phyloP scores from a whole-genome alignment of 2,329 filamentous ascomycete species.

The Talaromyces piceae region DNA sequence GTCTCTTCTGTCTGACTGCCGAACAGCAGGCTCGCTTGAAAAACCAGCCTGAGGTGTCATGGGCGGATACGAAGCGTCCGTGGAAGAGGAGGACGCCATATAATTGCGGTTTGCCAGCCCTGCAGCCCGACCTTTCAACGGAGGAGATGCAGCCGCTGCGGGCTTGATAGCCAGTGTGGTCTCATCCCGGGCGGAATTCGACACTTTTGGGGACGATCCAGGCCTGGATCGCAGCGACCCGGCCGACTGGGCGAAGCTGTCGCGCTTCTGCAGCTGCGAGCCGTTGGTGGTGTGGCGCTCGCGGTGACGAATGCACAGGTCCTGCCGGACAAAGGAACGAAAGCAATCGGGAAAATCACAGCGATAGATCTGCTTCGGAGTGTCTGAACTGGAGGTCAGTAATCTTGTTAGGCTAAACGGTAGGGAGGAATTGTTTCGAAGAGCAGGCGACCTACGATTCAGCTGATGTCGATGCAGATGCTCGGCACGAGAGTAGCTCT shows the following conservation, averaged over 20 bases:
- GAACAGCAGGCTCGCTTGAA: constrained; percentile 17
- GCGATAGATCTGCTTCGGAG: constrained; percentile 87
- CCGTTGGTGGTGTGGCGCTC: constrained; percentile 66
- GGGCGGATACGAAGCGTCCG: constrained; percentile 21
- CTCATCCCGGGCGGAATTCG: constrained; percentile 17
- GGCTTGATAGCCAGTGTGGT: constrained; percentile 7
- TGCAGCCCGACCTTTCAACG: constrained; percentile 4
- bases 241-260: constrained; percentile 34
- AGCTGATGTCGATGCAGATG: constrained; percentile 94
- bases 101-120: not conserved
- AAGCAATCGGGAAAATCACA: constrained; percentile 90
- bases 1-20: constrained; percentile 21
- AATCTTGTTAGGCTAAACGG: too few relatives aligned
- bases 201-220: constrained; percentile 17
- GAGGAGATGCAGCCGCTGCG: constrained; percentile 13
- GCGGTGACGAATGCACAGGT: constrained; percentile 78
- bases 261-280: constrained; percentile 45
- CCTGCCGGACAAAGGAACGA: constrained; percentile 85
- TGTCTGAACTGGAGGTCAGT: constrained; percentile 48
- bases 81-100: constrained; percentile 22
- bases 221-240: constrained; percentile 12
- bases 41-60: constrained; percentile 19
- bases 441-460: constrained; percentile 58
- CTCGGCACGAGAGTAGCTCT: constrained; percentile 93
- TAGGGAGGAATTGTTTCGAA: too few relatives aligned